These are phyloP conservation scores for Eimeria praecox DNA, from an alignment of 169 alveolate species.

Conservation along the genomic window DNA sequence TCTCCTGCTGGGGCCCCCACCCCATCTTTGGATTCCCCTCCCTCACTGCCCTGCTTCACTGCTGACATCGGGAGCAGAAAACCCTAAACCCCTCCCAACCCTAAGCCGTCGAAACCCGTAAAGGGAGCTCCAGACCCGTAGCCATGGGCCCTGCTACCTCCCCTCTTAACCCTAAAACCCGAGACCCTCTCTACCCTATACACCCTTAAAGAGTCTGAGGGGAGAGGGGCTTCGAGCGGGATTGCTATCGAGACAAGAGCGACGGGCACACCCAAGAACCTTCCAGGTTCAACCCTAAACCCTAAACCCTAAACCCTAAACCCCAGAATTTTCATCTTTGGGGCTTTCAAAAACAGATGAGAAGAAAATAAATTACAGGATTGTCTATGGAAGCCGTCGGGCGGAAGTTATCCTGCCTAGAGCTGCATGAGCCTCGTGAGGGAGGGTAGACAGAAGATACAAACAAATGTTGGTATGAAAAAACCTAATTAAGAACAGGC, in stretches of 20 bases:
- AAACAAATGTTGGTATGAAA: background rate
- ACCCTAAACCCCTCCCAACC: constrained; percentile 9
- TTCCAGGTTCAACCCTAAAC: background rate
- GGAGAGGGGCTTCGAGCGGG: constrained; percentile 22
- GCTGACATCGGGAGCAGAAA: constrained; percentile 36
- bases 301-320: constrained; percentile 24
- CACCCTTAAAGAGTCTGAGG: background rate
- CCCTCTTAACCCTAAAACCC: background rate
- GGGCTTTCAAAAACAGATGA: background rate
- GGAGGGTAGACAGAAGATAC: background rate
- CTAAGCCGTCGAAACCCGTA: constrained; percentile 1
- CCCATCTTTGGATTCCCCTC: constrained; percentile 31
- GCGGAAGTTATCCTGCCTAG: background rate
- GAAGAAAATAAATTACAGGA: background rate
- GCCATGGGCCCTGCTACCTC: background rate
- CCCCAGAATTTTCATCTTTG: background rate
- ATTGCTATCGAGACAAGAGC: constrained; percentile 16
- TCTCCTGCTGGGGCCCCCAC: constrained; percentile 9
- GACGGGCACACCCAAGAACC: background rate
- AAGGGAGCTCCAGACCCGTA: background rate
- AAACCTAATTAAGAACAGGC: background rate
- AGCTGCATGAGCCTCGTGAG: background rate
- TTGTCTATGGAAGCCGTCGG: background rate
- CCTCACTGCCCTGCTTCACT: background rate
- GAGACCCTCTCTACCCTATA: background rate